Base-by-base conservation (phyloP, 2,329 filamentous ascomycete species). In the Apiospora marii region DNA sequence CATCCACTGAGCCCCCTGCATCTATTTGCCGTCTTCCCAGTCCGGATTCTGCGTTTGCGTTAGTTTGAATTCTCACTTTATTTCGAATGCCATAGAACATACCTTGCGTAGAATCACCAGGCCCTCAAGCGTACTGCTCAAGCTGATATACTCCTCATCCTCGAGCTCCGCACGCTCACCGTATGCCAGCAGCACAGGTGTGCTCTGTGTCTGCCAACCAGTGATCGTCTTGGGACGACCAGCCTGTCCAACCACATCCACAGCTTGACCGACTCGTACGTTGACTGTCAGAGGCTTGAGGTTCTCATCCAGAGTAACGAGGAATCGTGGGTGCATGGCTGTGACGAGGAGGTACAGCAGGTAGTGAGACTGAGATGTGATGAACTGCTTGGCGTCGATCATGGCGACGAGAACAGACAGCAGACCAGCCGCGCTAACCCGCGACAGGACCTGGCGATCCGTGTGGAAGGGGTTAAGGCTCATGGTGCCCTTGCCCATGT, bases 401-500 rank as follows among this genome's bases (percentile, higher is more conserved):
- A 99, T 92, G 75, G 96, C 94, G 68, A 99, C 92, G 64, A 98
- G 89, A 37, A 98, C 95, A 16, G 96, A 93, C 72, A 99, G 89
- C 67, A 99, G 88, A 78, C 96, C 96, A 22, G 95, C 94, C 37
- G 96, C 92, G 34, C 95, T 92, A 48, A 99, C 97, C 74, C 94
- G 91, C 3, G 96, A 99, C 71, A 99, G 90, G 34, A 99, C 94
- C 83, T 98, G 95, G 73, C 97, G 93, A 82, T 99, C 97, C 24
- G 96, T 98, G 87, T 99, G 96, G 92, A 99, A 99, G n/a, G 96
- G 96, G 83, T 94, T 98, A 80, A 98, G 89, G 3, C 95, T 94
- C 80, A 99, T 90, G 4, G 96, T 98, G 77, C 97, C 96, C 87
- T 99, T 99, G 85, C 97, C 97, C 95, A 98, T 98, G 87, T 99